These are phyloP conservation scores for Mycena capillaripes DNA, from an alignment of 768 basidiomycete species.

Conservation along the genomic window DNA sequence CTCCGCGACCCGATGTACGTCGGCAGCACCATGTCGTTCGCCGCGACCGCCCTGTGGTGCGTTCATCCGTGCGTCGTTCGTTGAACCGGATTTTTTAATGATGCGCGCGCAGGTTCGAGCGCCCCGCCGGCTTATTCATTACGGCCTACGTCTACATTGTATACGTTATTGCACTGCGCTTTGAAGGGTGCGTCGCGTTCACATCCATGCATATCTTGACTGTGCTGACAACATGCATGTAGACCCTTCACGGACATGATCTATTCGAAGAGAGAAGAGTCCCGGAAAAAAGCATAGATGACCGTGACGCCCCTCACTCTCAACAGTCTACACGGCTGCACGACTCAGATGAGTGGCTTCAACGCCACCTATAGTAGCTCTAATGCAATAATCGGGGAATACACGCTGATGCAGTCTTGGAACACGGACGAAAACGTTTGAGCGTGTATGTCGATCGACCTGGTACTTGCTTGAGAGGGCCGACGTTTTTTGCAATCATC, in stretches of 20 bases:
- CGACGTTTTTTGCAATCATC: too few species aligned
- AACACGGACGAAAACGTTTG: too few species aligned
- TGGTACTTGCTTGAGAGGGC: too few species aligned
- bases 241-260: constrained; percentile 90
- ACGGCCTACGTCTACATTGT: constrained; percentile 86
- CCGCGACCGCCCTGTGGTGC: constrained; percentile 89
- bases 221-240: constrained; percentile 8
- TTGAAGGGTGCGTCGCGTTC: constrained; percentile 81
- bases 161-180: constrained; percentile 87
- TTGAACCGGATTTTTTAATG: neutral
- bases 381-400: neutral
- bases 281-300: constrained; percentile 41
- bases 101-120: constrained; percentile 74
- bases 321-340: too few species aligned
- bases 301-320: too few species aligned
- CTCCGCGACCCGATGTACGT: constrained; percentile 97
- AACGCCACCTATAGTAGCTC: constrained; percentile 38
- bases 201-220: neutral
- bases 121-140: constrained; percentile 87
- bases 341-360: constrained; percentile 31
- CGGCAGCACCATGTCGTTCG: constrained; percentile 92
- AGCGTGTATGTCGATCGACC: too few species aligned
- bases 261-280: constrained; percentile 70
- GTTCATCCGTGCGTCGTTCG: constrained; percentile 42
- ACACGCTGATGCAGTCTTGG: too few species aligned